Evolutionary conservation across 2,329 filamentous ascomycete species (phyloP), one percentile per base, ranked within the genome.

Genomic region (Stenocarpella maydis): DNA sequence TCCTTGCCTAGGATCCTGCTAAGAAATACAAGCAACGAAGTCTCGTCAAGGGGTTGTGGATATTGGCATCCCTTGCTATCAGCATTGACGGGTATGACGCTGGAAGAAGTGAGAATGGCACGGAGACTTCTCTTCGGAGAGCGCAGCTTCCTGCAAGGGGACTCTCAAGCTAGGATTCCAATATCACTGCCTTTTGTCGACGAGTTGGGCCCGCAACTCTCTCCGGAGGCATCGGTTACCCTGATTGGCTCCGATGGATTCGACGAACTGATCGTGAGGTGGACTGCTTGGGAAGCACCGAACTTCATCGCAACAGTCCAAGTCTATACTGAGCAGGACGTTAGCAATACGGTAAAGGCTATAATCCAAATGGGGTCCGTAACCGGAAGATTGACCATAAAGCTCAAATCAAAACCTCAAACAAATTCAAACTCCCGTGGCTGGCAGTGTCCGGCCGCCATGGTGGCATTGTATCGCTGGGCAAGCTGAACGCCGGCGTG

Each of bases 401-500:
- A 24, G 1, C 8, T 10, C 65, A 85, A 83, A 79, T 86, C 47
- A 79, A 80, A 75, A 87, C 79, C 69, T 85, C 86, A 53, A 86
- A 84, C 72, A 73, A 79, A 41, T 76, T 81, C 58, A 73, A 78
- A 2, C 69, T 87, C 1, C 85, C 86, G 0, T 87, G 88, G 71
- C 81, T 89, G 2, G 82, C 85, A 0, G 83, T 80, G 74, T 87
- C 85, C 73, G 84, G 85, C 14, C 81, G 79, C 2, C 87, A 89
- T 68, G 87, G 86, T 4, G 78, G 83, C 3, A 78, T 85, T 50
- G 84, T 79, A 43, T 85, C 84, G 0, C 73, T 88, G 2, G 83
- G 82, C 0, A 79, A 76, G 45, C 83, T 88, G 79, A 73, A 82
- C 4, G 75, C 80, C 58, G 86, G 86, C 4, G 83, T 88, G 19